A percentile compares a stretch with the other conserved stretches of the same genome.
Conservation (phyloP, 1,139 yeast species). For the Zygosaccharomyces pseudobailii region DNA sequence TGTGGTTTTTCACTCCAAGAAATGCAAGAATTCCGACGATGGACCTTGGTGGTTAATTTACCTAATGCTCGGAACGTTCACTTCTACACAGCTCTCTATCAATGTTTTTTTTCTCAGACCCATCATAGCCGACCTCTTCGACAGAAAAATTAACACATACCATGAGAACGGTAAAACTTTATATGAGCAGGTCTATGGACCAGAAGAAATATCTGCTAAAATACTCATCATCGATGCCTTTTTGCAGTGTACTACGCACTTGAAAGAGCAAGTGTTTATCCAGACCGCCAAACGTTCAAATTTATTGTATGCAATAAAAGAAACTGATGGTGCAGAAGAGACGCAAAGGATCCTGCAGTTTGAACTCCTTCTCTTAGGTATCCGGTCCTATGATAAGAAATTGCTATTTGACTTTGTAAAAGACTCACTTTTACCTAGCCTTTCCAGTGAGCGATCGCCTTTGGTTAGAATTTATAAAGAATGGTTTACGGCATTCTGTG, state of each 20-base stretch:
- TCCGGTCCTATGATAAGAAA: constrained; percentile 22
- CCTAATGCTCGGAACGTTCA: constrained; percentile 45
- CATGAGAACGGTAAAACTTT: constrained; percentile 28
- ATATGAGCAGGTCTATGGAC: constrained; percentile 54
- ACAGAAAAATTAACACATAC: constrained; percentile 30
- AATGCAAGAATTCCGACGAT: constrained; percentile 33
- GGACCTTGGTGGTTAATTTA: constrained; percentile 51
- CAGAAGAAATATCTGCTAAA: constrained; percentile 53
- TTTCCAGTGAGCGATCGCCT: constrained; percentile 67
- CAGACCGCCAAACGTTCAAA: constrained; percentile 41
- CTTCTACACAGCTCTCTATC: constrained; percentile 50
- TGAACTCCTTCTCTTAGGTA: constrained; percentile 45
- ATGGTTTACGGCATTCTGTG: constrained; percentile 58
- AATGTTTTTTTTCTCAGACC: constrained; percentile 59
- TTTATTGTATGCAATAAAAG: constrained; percentile 46
- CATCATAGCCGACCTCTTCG: constrained; percentile 49
- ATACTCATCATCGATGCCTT: constrained; percentile 47
- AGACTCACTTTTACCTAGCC: constrained; percentile 31
- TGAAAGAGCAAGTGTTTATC: constrained; percentile 42
- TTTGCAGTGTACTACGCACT: constrained; percentile 35
- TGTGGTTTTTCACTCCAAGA: constrained; percentile 14
- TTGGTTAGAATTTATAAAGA: constrained; percentile 68
- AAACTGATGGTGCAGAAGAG: constrained; percentile 67
- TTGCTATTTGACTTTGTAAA: constrained; percentile 25
- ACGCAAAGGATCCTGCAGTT: constrained; percentile 55